Conservation (phyloP, 169 alveolate genomes). For the Cystoisospora suis region DNA sequence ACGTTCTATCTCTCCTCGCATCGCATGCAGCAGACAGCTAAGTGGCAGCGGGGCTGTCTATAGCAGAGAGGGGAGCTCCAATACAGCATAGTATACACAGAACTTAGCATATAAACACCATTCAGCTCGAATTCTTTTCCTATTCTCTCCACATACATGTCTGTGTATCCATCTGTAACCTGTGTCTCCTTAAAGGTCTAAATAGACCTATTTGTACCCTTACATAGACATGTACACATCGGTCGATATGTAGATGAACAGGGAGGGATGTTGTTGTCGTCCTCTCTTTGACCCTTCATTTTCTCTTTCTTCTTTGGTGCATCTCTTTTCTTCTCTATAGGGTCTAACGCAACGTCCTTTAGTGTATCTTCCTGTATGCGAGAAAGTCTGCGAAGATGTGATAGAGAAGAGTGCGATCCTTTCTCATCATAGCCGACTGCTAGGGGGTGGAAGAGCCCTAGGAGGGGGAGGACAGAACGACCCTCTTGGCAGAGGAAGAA, state of each 20-base stretch:
- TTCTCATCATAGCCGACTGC: slow-evolving; percentile 12
- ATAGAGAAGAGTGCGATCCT: slow-evolving; percentile 56
- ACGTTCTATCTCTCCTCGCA: too few species aligned
- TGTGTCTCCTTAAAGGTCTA: too few species aligned
- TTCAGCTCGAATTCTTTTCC: too few species aligned
- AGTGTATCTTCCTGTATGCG: slow-evolving; percentile 65
- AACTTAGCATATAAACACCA: too few species aligned
- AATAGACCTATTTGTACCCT: too few species aligned
- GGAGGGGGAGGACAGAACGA: slow-evolving; percentile 40
- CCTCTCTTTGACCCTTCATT: background rate
- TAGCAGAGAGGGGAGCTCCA: too few species aligned
- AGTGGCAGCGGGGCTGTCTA: too few species aligned
- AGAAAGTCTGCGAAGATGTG: slow-evolving; percentile 59
- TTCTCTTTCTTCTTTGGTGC: background rate
- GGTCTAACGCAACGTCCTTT: slow-evolving; percentile 61
- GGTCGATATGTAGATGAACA: too few species aligned
- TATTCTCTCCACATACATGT: background rate
- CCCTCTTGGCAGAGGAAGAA: background rate
- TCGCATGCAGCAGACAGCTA: too few species aligned
- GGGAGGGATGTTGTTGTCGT: background rate
- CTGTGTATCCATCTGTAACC: background rate
- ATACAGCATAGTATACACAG: too few species aligned
- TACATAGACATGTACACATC: too few species aligned
- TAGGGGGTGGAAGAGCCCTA: too few species aligned
- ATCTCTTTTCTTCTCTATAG: background rate